These are phyloP conservation scores for Rubus parviflorus DNA, from an alignment of 306 rosid genomes.

Conservation along the genomic window DNA sequence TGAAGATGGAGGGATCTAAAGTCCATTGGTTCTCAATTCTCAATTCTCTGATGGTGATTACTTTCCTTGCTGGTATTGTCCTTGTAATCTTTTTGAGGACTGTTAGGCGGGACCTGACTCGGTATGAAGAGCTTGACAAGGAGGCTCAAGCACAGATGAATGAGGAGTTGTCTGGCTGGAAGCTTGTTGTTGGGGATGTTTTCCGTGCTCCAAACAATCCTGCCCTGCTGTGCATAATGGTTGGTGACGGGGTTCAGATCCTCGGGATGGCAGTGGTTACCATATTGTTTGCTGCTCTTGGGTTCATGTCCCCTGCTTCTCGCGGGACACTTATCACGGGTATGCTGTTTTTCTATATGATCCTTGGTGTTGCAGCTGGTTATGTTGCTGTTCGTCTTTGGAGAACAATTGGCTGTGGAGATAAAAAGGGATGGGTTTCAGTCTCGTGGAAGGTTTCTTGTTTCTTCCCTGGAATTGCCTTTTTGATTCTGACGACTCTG, in stretches of 20 bases:
- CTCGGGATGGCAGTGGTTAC: conserved; percentile 98
- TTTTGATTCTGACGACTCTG: conserved; percentile 71
- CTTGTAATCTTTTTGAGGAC: conserved; percentile 93
- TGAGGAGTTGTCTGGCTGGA: conserved; percentile 96
- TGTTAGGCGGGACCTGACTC: conserved; percentile 85
- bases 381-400: conserved; percentile 93
- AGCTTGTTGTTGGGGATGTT: conserved; percentile 97
- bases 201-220: conserved; percentile 86
- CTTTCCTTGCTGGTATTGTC: conserved; percentile 95
- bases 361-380: conserved; percentile 92
- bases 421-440: conserved; percentile 75
- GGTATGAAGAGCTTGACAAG: conserved; percentile 94
- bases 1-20: conserved; percentile 98
- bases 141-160: conserved; percentile 99
- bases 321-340: conserved; percentile 91
- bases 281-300: conserved; percentile 91
- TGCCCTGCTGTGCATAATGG: conserved; percentile 79
- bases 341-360: conserved; percentile 87
- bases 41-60: conserved; percentile 92
- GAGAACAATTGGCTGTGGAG: conserved; percentile 79
- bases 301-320: conserved; percentile 99
- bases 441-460: conserved; percentile 86
- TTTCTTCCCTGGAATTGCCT: conserved; percentile 96
- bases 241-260: conserved; percentile 93
- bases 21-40: conserved; percentile 98